These are phyloP conservation scores for Talaromyces ruber DNA, from an alignment of 495 filamentous ascomycete species.

Conservation along the genomic window DNA sequence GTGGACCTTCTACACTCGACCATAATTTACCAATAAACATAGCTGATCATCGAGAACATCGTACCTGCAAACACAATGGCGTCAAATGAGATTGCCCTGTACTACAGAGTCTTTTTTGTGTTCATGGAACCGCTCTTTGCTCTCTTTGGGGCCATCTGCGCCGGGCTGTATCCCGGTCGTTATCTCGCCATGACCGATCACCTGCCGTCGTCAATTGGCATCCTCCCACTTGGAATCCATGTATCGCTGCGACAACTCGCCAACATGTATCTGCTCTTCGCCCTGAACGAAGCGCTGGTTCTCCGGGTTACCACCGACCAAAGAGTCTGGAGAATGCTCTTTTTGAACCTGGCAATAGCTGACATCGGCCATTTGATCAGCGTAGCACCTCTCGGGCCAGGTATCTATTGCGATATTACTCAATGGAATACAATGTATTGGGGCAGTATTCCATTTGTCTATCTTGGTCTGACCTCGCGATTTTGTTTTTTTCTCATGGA, in stretches of 20 bases:
- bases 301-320: conserved; percentile 53
- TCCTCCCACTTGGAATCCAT: conserved; percentile 19
- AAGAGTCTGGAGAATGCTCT: conserved; percentile 53
- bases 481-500: conserved; percentile 44
- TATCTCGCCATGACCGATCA: conserved; percentile 52
- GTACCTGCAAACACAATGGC: not conserved
- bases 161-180: conserved; percentile 42
- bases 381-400: conserved; percentile 36
- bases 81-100: conserved; percentile 2
- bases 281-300: conserved; percentile 60
- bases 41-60: not conserved
- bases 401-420: conserved; percentile 47
- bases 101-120: conserved; percentile 57
- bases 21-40: not conserved
- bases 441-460: conserved; percentile 58
- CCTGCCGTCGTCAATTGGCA: conserved; percentile 29
- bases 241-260: conserved; percentile 30
- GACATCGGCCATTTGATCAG: conserved; percentile 62
- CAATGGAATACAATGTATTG: conserved; percentile 58
- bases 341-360: conserved; percentile 53
- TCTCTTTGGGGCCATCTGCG: conserved; percentile 56
- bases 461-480: conserved; percentile 45
- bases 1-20: not conserved
- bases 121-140: conserved; percentile 57
- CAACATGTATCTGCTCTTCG: conserved; percentile 40